Base-by-base conservation (phyloP, 345 rosid genomes). In the Lagerstroemia speciosa region DNA sequence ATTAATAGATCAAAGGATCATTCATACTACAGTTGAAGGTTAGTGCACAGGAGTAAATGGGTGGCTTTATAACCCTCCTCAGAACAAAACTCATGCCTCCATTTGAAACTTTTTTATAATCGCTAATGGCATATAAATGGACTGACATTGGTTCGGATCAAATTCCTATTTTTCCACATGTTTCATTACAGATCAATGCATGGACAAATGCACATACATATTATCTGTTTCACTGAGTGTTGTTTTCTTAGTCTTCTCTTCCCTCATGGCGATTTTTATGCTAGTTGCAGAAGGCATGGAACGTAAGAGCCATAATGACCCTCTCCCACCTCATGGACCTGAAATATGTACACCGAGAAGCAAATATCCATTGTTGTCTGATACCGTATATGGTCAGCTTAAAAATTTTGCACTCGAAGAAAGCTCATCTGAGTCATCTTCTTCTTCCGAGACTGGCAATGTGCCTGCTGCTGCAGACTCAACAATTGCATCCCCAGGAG, bases 301-400 rank as follows among this genome's bases (percentile, higher is more conserved):
- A 58, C 11, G 7, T 12, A 58, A 14, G 34, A 58, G 27, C 63
- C 32, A 30, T 34, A 11, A 58, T 58, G 1, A 1, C 63, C 63
- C 67, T 27, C 43, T 45, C 32, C 62, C 22, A 41, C 67, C 62
- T 43, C 38, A 27, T 61, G 67, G 46, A 61, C 43, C 68, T n/a
- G 71, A 60, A 65, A 61, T 0, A 16, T 26, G 4, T 36, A 34
- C 33, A 7, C 37, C 30, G 38, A n/a, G 29, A 73, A 43, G 62
- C 29, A 33, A 24, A 17, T 41, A n/a, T n/a, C n/a, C n/a, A n/a
- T 52, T 31, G 27, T 30, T 20, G 41, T 53, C 40, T 32, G 32
- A 45, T 66, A 8, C 17, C 7, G 2, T n/a, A 31, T 34, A 70
- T 62, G 67, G 66, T 53, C 66, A 41, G 48, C 24, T 29, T 20